These are phyloP conservation scores for Cercospora citrullina DNA, from an alignment of 2,329 filamentous ascomycete species.

Conservation along the genomic window DNA sequence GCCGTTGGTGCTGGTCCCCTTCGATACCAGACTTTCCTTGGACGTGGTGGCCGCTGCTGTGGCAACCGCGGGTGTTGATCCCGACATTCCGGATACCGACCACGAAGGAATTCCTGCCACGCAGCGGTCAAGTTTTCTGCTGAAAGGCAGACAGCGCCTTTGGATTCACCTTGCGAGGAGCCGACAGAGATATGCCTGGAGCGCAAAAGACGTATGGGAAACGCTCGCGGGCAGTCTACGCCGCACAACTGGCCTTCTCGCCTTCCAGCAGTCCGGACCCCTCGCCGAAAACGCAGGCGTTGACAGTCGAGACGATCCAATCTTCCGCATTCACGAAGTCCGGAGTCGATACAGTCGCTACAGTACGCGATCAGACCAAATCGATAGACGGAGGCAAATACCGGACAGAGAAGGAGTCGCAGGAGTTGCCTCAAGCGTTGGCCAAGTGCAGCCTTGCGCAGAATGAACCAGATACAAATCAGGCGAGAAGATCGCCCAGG, in stretches of 20 bases:
- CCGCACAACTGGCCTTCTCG: constrained; percentile 24
- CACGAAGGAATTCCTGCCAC: background rate
- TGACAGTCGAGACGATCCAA: constrained; percentile 8
- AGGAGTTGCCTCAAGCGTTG: background rate
- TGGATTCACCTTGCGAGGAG: background rate
- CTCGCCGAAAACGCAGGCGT: constrained; percentile 10
- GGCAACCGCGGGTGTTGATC: constrained; percentile 1
- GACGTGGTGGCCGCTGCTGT: background rate
- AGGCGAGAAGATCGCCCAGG: constrained; percentile 13
- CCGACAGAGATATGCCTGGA: constrained; percentile 34
- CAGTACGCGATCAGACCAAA: background rate
- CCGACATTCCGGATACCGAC: background rate
- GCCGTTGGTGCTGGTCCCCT: constrained; percentile 7
- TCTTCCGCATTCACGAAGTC: constrained; percentile 11
- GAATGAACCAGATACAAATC: background rate
- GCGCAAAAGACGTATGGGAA: constrained; percentile 41
- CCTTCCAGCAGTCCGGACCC: constrained; percentile 32
- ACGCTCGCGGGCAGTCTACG: constrained; percentile 36
- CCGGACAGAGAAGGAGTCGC: background rate
- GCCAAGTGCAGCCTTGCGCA: background rate
- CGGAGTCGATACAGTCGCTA: background rate
- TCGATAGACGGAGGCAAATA: background rate
- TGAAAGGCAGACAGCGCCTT: background rate
- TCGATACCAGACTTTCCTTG: background rate
- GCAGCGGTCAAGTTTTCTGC: background rate